These are phyloP conservation scores for Clitocybe nebularis DNA, from an alignment of 1,284 basidiomycete species.

Conservation along the genomic window DNA sequence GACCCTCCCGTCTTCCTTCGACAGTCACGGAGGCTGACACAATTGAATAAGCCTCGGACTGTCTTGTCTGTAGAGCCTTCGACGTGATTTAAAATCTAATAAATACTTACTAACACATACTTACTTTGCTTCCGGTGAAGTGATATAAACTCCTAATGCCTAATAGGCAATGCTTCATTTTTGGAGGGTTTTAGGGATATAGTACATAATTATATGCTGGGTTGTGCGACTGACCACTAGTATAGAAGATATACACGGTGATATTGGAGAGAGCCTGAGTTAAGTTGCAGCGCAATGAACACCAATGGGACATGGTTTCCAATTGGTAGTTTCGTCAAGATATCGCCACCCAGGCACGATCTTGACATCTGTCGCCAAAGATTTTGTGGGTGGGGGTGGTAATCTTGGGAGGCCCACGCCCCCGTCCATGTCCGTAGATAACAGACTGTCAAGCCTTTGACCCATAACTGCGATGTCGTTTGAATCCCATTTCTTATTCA, in stretches of 20 bases:
- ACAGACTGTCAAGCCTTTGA: conserved; percentile 42
- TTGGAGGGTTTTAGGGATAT: neutral
- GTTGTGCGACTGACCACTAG: no score
- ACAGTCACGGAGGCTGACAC: conserved; percentile 24
- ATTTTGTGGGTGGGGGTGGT: neutral
- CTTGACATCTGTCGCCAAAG: neutral
- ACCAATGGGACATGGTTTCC: conserved; percentile 68
- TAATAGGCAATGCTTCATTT: no score
- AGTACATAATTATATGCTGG: no score
- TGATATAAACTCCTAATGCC: no score
- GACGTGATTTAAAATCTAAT: no score
- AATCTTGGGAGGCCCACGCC: neutral
- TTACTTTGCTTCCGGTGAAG: neutral
- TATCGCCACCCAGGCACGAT: conserved; percentile 47
- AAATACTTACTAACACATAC: neutral
- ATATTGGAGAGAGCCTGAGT: no score
- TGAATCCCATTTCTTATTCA: conserved; percentile 42
- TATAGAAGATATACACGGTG: no score
- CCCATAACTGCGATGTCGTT: conserved; percentile 51
- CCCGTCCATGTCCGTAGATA: conserved; percentile 17
- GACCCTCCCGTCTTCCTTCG: conserved; percentile 19
- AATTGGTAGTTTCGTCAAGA: conserved; percentile 38
- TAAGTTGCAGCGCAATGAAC: conserved; percentile 32
- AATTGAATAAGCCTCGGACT: conserved; percentile 17
- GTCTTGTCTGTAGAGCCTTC: neutral